These are phyloP conservation scores for Aspergillus costaricaensis DNA, from an alignment of 2,329 filamentous ascomycete genomes.

Conservation along the genomic window DNA sequence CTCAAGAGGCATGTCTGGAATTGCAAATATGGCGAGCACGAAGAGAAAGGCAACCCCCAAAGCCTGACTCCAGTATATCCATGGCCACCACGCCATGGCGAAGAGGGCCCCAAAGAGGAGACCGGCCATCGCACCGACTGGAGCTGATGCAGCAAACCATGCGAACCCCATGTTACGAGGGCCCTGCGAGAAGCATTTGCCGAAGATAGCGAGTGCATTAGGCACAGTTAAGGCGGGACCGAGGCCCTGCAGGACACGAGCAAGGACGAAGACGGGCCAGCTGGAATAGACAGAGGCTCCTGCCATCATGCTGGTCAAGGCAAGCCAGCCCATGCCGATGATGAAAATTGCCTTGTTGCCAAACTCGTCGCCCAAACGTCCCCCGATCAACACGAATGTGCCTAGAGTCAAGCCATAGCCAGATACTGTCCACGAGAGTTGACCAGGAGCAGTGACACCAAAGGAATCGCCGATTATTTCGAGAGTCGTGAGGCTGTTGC, in stretches of 20 bases:
- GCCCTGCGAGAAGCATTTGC: conserved; percentile 58
- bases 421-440: conserved; percentile 1
- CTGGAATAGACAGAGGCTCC: conserved; percentile 30
- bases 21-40: conserved; percentile 33
- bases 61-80: conserved; percentile 47
- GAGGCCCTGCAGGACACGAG: conserved; percentile 55
- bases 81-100: conserved; percentile 51
- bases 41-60: conserved; percentile 44
- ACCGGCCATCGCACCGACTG: conserved; percentile 46
- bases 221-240: conserved; percentile 66
- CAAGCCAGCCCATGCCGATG: conserved; percentile 37
- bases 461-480: conserved; percentile 1
- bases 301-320: conserved; percentile 36
- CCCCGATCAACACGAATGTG: conserved; percentile 13
- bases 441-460: not conserved
- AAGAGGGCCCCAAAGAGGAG: conserved; percentile 43
- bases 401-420: conserved; percentile 2
- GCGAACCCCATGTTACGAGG: conserved; percentile 59
- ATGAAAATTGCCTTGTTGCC: conserved; percentile 38
- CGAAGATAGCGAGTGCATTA: conserved; percentile 65
- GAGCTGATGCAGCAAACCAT: conserved; percentile 52
- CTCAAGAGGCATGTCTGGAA: conserved; percentile 17
- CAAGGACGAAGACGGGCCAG: conserved; percentile 52
- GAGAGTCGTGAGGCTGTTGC: not conserved
- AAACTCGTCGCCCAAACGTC: conserved; percentile 40